These are phyloP conservation scores for Dalbergia cochinchinensis DNA, from an alignment of 306 rosid species.

Conservation along the genomic window DNA sequence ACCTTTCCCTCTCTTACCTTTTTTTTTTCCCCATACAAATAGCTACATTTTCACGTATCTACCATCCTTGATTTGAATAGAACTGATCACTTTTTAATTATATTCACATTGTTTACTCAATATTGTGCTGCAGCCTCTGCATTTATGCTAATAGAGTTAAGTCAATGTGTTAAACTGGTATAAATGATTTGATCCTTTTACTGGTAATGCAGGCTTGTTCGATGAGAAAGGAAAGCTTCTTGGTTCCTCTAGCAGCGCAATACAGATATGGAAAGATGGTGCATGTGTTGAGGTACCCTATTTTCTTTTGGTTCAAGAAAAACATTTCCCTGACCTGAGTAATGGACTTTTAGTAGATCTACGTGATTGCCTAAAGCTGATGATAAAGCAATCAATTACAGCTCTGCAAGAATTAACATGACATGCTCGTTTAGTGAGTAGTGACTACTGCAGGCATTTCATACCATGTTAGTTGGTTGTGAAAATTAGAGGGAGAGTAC, in stretches of 20 bases:
- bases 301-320: not conserved
- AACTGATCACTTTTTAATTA: not conserved
- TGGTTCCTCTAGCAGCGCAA: slow-evolving; percentile 87
- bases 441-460: not conserved
- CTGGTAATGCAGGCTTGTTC: slow-evolving; percentile 70
- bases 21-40: not conserved
- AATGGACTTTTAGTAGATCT: slow-evolving; percentile 39
- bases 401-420: slow-evolving; percentile 14
- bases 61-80: slow-evolving; percentile 4
- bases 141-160: not conserved
- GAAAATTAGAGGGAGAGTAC: slow-evolving; percentile 11
- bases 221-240: slow-evolving; percentile 91
- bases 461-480: slow-evolving; percentile 27
- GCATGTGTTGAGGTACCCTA: slow-evolving; percentile 75
- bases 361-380: slow-evolving; percentile 15
- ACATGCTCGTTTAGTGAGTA: not conserved
- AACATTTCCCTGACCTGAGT: not conserved
- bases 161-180: slow-evolving; percentile 17
- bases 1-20: not conserved
- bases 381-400: slow-evolving; percentile 30
- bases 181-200: slow-evolving; percentile 19
- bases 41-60: not conserved
- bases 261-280: slow-evolving; percentile 96
- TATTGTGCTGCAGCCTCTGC: slow-evolving; percentile 6
- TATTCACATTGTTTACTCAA: not conserved